Evolutionary conservation across 2,329 filamentous ascomycete species (phyloP).

Genomic region (Fusarium tupiense): DNA sequence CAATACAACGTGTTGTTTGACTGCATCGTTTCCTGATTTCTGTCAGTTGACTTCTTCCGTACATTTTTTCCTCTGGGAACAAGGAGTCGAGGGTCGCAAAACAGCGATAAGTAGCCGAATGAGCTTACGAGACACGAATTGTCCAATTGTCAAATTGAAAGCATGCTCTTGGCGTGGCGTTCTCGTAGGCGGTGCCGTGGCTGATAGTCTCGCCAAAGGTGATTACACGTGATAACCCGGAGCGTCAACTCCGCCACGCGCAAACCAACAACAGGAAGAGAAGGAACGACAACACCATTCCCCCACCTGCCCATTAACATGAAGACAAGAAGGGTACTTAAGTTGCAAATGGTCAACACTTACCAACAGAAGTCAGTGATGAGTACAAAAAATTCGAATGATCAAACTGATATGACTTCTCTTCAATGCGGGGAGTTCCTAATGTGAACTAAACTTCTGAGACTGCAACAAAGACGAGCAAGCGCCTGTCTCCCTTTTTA

Average conservation of each 20-base stretch:
- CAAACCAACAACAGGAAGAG: background rate
- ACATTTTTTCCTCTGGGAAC: fast-evolving
- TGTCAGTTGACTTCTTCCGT: background rate
- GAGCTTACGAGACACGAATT: fast-evolving
- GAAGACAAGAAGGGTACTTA: background rate
- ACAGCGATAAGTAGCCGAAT: fast-evolving
- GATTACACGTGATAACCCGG: background rate
- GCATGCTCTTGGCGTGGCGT: background rate
- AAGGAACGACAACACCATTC: background rate
- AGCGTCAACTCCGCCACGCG: background rate
- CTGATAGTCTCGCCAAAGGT: too few relatives aligned
- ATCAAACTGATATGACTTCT: fast-evolving
- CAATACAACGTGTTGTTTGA: fast-evolving
- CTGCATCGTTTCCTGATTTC: background rate
- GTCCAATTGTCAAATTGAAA: fast-evolving
- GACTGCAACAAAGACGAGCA: background rate
- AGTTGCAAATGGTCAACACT: background rate
- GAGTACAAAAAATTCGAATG: too few relatives aligned
- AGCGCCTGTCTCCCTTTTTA: background rate
- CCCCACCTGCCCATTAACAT: background rate
- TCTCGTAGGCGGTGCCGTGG: background rate
- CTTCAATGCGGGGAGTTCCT: background rate
- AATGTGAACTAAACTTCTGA: background rate
- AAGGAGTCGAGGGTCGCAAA: fast-evolving
- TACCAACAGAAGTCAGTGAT: background rate